These are phyloP conservation scores for Cordyceps militaris DNA, from an alignment of 2,329 filamentous ascomycete species.

Conservation along the genomic window DNA sequence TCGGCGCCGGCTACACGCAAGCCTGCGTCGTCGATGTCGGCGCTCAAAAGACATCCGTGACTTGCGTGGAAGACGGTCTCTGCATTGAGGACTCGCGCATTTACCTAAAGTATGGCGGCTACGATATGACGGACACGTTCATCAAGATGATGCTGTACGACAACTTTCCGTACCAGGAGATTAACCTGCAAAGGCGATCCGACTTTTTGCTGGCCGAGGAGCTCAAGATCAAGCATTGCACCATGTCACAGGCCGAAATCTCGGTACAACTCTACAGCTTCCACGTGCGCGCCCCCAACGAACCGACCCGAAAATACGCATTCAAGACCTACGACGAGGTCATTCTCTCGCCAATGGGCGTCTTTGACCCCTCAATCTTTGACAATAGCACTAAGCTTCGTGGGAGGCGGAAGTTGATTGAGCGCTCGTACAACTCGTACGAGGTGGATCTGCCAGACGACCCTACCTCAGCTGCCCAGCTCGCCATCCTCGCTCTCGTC, in stretches of 20 bases:
- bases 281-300: constrained; percentile 78
- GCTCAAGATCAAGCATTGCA: constrained; percentile 87
- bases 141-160: constrained; percentile 97
- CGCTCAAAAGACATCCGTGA: constrained; percentile 94
- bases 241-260: constrained; percentile 82
- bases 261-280: constrained; percentile 86
- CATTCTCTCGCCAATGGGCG: constrained; percentile 89
- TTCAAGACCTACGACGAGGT: constrained; percentile 98
- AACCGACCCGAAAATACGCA: constrained; percentile 84
- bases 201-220: constrained; percentile 93
- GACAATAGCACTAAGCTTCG: constrained; percentile 73
- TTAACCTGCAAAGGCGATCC: constrained; percentile 83
- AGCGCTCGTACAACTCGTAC: constrained; percentile 88
- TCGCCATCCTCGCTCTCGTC: constrained; percentile 54
- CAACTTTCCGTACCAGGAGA: constrained; percentile 90
- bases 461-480: constrained; percentile 76
- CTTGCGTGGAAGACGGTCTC: constrained; percentile 94
- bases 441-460: constrained; percentile 84
- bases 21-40: constrained; percentile 95
- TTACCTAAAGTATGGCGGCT: constrained; percentile 89
- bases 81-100: constrained; percentile 90
- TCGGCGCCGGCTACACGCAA: constrained; percentile 88
- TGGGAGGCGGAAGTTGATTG: constrained; percentile 72
- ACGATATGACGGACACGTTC: constrained; percentile 89
- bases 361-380: constrained; percentile 83